Evolutionary conservation across 345 rosid species (phyloP), one percentile per base, ranked within the genome.

Genomic region (Raphanus raphanistrum): DNA sequence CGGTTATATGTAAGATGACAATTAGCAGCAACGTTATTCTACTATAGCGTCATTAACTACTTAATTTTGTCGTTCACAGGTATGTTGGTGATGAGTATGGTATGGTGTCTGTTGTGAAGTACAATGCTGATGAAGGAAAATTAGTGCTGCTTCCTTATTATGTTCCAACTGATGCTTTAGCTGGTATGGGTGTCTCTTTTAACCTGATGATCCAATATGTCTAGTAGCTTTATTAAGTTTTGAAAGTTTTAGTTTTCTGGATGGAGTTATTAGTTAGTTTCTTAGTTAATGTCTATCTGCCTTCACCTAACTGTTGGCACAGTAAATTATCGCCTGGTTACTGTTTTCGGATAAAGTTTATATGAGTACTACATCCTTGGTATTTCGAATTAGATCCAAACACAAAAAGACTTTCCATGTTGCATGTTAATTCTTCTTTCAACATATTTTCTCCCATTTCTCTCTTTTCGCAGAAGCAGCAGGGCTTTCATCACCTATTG

Each of bases 51-150:
- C 65, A 43, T 75, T 31, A 66, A 77, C 29, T 73, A 48, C 4
- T 32, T 33, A 59, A 36, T 57, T 27, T 59, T 59, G 50, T 77
- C n/a, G 12, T 31, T 78, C 71, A 58, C 77, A 93, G 98, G 91
- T 86, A 87, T 80, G 61, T 93, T 29, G 97, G 98, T 72, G 98
- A 93, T 76, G 96, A 93, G 82, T 75, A 84, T 10, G 98, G 97
- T 57, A 84, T 73, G 85, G 88, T 90, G 69, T 88, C 85, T 68
- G 91, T 88, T 48, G 26, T 90, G 58, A 86, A 91, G 84, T 91
- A 75, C 83, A 85, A 80, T 66, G 81, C 81, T 71, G 91, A 86
- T 57, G 86, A 81, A 69, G 77, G 81, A 76, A 83, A 82, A 74
- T 82, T 93, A 26, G 11, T 84, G 58, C 80, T n/a, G 36, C 77